These are phyloP conservation scores for Podaxis sp. DNA, from an alignment of 768 basidiomycete species.

Conservation along the genomic window DNA sequence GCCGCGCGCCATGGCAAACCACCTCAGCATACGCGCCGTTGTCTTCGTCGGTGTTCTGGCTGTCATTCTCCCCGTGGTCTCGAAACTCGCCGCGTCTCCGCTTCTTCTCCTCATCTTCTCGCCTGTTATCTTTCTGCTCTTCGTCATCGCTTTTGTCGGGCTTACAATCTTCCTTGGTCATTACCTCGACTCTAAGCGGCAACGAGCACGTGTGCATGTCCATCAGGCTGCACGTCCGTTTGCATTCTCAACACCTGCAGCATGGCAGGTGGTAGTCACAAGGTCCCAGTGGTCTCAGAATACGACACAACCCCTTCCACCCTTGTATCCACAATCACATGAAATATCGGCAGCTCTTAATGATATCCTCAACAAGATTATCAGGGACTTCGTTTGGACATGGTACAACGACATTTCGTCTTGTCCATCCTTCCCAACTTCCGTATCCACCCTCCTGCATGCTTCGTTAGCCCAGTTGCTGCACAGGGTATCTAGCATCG, in stretches of 20 bases:
- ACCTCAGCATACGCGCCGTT: constrained; percentile 47
- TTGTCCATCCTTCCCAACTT: constrained; percentile 84
- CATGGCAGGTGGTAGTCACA: constrained; percentile 88
- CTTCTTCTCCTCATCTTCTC: constrained; percentile 58
- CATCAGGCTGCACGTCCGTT: constrained; percentile 64
- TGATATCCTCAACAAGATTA: constrained; percentile 74
- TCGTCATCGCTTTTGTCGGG: constrained; percentile 47
- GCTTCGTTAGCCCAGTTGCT: constrained; percentile 56
- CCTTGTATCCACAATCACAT: constrained; percentile 60
- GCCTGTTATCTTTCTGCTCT: constrained; percentile 49
- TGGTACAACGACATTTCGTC: constrained; percentile 90
- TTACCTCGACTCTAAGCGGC: constrained; percentile 46
- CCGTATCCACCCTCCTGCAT: constrained; percentile 75
- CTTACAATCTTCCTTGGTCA: constrained; percentile 54
- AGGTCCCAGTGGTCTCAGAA: constrained; percentile 88
- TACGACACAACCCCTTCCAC: constrained; percentile 60
- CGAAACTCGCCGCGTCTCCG: constrained; percentile 63
- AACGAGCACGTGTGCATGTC: constrained; percentile 32
- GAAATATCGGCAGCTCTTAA: constrained; percentile 70
- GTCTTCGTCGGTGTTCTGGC: constrained; percentile 55
- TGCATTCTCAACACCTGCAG: constrained; percentile 87
- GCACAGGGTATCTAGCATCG: constrained; percentile 52
- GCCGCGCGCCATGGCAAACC: constrained; percentile 26
- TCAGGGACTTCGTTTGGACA: constrained; percentile 80
- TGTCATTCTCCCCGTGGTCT: constrained; percentile 47